A percentile compares a stretch with the other conserved stretches of the same genome.
Evolutionary conservation across 2,329 filamentous ascomycete genomes (phyloP).

Genomic region (Curvularia eragrostidis): DNA sequence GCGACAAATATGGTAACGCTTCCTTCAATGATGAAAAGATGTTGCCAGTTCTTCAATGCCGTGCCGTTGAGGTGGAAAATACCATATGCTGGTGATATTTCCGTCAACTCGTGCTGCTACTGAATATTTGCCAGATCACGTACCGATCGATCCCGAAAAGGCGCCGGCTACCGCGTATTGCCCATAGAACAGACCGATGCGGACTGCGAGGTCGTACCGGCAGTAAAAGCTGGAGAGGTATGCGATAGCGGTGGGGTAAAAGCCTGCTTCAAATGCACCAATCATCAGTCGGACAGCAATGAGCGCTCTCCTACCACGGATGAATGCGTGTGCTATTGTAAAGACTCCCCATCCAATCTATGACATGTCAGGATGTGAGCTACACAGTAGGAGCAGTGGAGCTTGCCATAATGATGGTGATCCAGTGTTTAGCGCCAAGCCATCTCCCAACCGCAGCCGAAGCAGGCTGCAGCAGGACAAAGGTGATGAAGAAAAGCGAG

Average conservation of each 20-base stretch:
- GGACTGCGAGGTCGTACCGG: slow-evolving; percentile 52
- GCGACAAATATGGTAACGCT: slow-evolving; percentile 42
- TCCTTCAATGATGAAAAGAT: slow-evolving; percentile 55
- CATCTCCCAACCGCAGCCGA: slow-evolving; percentile 31
- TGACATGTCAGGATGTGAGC: slow-evolving; percentile 6
- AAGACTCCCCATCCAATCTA: slow-evolving; percentile 35
- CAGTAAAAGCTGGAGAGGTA: slow-evolving; percentile 61
- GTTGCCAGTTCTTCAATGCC: slow-evolving; percentile 56
- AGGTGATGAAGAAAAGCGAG: slow-evolving; percentile 36
- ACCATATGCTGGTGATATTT: slow-evolving; percentile 38
- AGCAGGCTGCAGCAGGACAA: slow-evolving; percentile 32
- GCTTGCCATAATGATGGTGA: slow-evolving; percentile 27
- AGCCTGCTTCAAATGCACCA: slow-evolving; percentile 60
- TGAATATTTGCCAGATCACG: neutral
- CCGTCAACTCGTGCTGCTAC: slow-evolving; percentile 7
- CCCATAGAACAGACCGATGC: slow-evolving; percentile 54
- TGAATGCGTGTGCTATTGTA: slow-evolving; percentile 34
- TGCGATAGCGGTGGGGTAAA: slow-evolving; percentile 62
- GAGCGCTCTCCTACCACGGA: slow-evolving; percentile 26
- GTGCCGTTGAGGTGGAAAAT: slow-evolving; percentile 57
- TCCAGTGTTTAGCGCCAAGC: slow-evolving; percentile 31
- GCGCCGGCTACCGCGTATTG: slow-evolving; percentile 52
- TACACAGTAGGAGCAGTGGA: neutral
- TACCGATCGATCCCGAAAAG: slow-evolving; percentile 51
- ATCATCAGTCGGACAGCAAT: slow-evolving; percentile 40